Conservation (phyloP, 2,329 filamentous ascomycete genomes). For the Exophiala sideris region DNA sequence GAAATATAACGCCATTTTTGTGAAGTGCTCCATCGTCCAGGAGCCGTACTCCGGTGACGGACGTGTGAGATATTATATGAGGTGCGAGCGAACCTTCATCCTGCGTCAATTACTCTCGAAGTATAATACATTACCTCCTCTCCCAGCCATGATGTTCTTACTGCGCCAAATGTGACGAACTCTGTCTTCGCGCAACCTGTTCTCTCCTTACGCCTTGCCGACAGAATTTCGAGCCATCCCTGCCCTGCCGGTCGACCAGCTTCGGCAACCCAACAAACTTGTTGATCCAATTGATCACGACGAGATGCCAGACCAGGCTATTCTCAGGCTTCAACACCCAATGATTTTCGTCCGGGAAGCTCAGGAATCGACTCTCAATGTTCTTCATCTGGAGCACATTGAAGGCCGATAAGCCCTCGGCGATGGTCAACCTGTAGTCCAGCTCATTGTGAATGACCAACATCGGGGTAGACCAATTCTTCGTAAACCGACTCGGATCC, state of each 20-base stretch:
- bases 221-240: slow-evolving; percentile 24
- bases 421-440: slow-evolving; percentile 82
- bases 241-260: slow-evolving; percentile 36
- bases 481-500: slow-evolving; percentile 55
- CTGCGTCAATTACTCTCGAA: too few species aligned
- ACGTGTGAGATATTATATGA: too few species aligned
- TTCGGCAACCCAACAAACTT: slow-evolving; percentile 53
- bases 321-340: slow-evolving; percentile 93
- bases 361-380: slow-evolving; percentile 73
- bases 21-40: too few species aligned
- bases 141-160: neutral
- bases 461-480: slow-evolving; percentile 81
- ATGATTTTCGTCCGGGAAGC: slow-evolving; percentile 76
- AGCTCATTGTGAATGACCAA: slow-evolving; percentile 86
- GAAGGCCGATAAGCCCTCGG: slow-evolving; percentile 80
- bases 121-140: too few species aligned
- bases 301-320: slow-evolving; percentile 81
- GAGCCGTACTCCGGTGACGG: too few species aligned
- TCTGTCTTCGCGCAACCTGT: neutral
- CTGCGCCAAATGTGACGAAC: slow-evolving; percentile 16
- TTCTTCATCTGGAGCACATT: slow-evolving; percentile 75
- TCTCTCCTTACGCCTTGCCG: slow-evolving; percentile 12
- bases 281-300: slow-evolving; percentile 76
- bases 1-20: neutral
- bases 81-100: too few species aligned